Conservation (phyloP, 2,329 filamentous ascomycete species). For the Stagonosporopsis tanaceti region DNA sequence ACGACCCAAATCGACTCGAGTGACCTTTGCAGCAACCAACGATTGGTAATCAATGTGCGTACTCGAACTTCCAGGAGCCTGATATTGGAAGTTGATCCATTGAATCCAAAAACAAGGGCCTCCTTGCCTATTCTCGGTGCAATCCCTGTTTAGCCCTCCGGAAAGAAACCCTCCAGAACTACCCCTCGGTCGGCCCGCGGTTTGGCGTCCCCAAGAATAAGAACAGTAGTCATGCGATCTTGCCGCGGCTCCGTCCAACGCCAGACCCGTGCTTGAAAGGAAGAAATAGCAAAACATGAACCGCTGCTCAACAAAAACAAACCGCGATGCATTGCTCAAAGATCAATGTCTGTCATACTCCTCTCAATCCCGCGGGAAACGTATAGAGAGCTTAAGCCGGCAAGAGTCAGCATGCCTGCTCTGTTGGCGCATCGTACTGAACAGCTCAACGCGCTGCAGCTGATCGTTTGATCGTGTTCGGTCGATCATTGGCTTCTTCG, state of each 20-base stretch:
- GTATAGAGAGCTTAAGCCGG: neutral
- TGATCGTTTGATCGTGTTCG: neutral
- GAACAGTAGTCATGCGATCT: neutral
- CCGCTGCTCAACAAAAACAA: neutral
- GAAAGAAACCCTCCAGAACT: neutral
- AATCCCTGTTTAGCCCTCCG: neutral
- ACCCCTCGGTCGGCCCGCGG: neutral
- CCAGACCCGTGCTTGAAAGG: constrained; percentile 7
- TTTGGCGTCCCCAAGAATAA: neutral
- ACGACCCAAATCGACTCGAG: neutral
- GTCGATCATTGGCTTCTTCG: constrained; percentile 37
- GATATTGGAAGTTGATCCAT: too few relatives aligned
- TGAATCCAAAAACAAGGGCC: neutral
- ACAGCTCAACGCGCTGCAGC: neutral
- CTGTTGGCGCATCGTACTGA: neutral
- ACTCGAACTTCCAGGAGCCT: neutral
- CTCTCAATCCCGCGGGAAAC: neutral
- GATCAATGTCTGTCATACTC: neutral
- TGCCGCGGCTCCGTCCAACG: neutral
- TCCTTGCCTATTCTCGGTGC: neutral
- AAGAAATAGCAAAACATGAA: neutral
- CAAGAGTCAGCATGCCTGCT: neutral
- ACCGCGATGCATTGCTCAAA: constrained; percentile 2
- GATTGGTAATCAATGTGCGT: neutral
- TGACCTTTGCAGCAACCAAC: neutral